Base-by-base conservation (phyloP, 345 rosid species). In the Triadica sebifera region DNA sequence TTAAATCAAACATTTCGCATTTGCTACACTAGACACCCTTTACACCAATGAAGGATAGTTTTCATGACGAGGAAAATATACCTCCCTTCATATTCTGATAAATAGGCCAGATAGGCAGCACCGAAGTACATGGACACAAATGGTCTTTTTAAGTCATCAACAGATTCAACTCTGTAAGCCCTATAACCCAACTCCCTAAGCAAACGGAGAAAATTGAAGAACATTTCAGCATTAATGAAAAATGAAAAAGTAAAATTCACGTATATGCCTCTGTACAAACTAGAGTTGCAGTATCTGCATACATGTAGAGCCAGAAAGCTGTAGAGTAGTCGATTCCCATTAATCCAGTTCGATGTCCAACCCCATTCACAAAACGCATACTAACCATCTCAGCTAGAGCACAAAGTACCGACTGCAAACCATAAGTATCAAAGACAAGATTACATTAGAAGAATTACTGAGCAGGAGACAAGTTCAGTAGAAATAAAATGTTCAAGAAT, bases 41-140 rank as follows among this genome's bases (percentile, higher is more conserved):
- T 49, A 60, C 24, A 25, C 62, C 62, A 8, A 25, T 25, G 0
- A 46, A 69, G 22, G 15, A 69, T 39, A 71, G 49, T 25, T 19
- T 53, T 55, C 24, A 4, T 24, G 65, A 60, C 13, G 53, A 65
- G 41, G 22, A 74, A 29, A 52, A 55, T 85, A 4, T 85, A 93
- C 99, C 90, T 81, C 79, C 97, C 94, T 83, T 95, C 96, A 65
- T 93, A 93, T 80, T 84, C 86, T 16, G 93, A 87, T 84, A 95
- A 77, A 91, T 92, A 93, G 45, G 91, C 86, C 74, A 90, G 70
- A 72, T 93, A 93, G 46, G 98, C 97, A 8, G 93, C 94, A 38
- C 97, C 96, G 8, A 91, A 93, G 85, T 93, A 95, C 90, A 90
- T 83, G 20, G 98, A 95, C 45, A 86, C 88, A 77, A 93, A 93